Percentiles rank a stretch among this genome's conserved stretches.
Conservation (phyloP, 2,329 filamentous ascomycete genomes). For the Diplodia seriata region DNA sequence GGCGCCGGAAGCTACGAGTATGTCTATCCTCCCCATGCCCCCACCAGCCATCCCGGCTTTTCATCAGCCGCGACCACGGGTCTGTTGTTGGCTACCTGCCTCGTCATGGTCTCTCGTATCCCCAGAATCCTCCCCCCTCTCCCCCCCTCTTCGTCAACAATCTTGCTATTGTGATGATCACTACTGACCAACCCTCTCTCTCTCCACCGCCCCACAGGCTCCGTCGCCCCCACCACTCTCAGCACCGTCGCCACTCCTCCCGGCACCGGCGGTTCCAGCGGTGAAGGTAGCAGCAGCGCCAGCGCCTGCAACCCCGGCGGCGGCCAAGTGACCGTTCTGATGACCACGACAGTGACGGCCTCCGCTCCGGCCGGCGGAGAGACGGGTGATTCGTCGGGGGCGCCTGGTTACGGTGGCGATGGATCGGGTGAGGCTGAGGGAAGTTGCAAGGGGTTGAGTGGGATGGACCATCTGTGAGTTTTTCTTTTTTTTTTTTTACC, state of each 20-base stretch:
- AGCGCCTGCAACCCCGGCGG: neutral
- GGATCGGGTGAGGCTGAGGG: neutral
- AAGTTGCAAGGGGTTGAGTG: conserved; percentile 1
- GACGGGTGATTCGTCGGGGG: neutral
- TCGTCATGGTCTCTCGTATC: neutral
- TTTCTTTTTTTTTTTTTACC: too few species aligned
- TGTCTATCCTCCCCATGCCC: too few species aligned
- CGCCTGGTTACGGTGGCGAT: neutral
- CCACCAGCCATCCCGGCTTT: too few species aligned
- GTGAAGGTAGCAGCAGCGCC: neutral
- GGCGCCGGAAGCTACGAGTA: conserved; percentile 1
- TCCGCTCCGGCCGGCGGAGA: neutral
- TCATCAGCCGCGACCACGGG: too few species aligned
- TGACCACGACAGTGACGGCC: conserved; percentile 21
- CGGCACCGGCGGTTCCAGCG: neutral
- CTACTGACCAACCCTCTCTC: neutral
- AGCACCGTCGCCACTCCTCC: conserved; percentile 7
- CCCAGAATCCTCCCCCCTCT: neutral
- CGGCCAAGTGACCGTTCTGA: conserved; percentile 14
- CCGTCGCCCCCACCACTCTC: neutral
- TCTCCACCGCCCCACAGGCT: conserved; percentile 1
- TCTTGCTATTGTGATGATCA: too few species aligned
- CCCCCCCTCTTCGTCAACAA: too few species aligned
- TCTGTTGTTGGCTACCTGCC: neutral
- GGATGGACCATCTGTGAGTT: conserved; percentile 18